Conservation (phyloP, 2,329 filamentous ascomycete species). For the Elsinoe necatrix region DNA sequence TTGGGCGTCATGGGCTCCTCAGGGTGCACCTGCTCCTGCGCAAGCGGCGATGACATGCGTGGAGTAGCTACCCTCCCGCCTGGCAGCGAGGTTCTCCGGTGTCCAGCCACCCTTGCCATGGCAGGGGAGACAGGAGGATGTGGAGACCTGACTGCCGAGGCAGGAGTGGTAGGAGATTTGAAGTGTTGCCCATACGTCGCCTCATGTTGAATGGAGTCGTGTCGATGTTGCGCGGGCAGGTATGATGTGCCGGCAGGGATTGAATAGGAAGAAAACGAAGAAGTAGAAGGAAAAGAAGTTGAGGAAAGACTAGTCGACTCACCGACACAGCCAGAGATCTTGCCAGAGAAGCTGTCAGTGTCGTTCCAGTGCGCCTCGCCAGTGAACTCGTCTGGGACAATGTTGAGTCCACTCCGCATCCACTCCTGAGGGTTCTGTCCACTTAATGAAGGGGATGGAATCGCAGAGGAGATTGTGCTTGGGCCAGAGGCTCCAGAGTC, state of each 20-base stretch:
- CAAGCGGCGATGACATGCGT: slow-evolving; percentile 17
- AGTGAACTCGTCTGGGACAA: slow-evolving; percentile 48
- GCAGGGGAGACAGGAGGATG: slow-evolving; percentile 20
- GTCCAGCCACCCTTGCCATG: slow-evolving; percentile 22
- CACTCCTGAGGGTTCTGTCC: slow-evolving; percentile 53
- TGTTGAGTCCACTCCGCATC: slow-evolving; percentile 51
- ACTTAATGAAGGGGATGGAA: slow-evolving; percentile 49
- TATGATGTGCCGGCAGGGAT: slow-evolving; percentile 7
- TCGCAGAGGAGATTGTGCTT: slow-evolving; percentile 42
- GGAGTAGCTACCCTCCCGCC: slow-evolving; percentile 10
- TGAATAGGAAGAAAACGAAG: slow-evolving; percentile 21
- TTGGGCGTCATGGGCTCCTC: slow-evolving; percentile 16
- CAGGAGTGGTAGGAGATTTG: slow-evolving; percentile 24
- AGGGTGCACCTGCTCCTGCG: slow-evolving; percentile 13
- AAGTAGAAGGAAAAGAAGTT: slow-evolving; percentile 21
- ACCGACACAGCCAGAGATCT: slow-evolving; percentile 40
- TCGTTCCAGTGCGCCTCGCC: slow-evolving; percentile 47
- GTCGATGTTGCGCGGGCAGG: slow-evolving; percentile 35
- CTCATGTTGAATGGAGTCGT: slow-evolving; percentile 16
- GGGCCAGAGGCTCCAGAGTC: slow-evolving; percentile 44
- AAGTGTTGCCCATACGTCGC: slow-evolving; percentile 19
- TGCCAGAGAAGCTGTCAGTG: slow-evolving; percentile 40
- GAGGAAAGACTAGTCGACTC: slow-evolving; percentile 37
- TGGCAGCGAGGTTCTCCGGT: slow-evolving; percentile 16
- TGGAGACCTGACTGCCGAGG: slow-evolving; percentile 20